These are phyloP conservation scores for Sclerotinia glacialis DNA, from an alignment of 2,329 filamentous ascomycete genomes.

Conservation along the genomic window DNA sequence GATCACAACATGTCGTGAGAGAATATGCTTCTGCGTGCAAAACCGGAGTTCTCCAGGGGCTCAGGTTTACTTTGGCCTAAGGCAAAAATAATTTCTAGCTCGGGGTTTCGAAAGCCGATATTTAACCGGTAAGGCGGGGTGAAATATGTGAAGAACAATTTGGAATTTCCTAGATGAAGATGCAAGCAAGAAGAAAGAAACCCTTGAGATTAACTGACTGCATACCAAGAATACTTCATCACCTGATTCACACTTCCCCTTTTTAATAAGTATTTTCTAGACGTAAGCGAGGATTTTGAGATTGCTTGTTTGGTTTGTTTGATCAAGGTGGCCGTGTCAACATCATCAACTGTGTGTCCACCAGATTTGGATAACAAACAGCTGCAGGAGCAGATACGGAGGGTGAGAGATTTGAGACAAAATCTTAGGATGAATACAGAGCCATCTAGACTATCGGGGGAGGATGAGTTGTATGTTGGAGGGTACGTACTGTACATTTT, in stretches of 20 bases:
- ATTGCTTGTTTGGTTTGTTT: conserved; percentile 7
- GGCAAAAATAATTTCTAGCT: neutral
- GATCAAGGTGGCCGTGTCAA: conserved; percentile 6
- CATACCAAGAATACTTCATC: conserved; percentile 8
- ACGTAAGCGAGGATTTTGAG: neutral
- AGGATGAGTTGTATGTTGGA: conserved; percentile 72
- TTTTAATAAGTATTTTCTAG: neutral
- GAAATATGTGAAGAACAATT: neutral
- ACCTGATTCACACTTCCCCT: conserved; percentile 10
- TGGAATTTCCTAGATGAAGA: conserved; percentile 5
- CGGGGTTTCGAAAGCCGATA: neutral
- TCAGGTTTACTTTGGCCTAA: neutral
- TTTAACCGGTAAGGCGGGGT: conserved; percentile 14
- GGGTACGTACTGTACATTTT: conserved; percentile 56
- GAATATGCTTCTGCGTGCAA: conserved; percentile 2
- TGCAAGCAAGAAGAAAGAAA: neutral
- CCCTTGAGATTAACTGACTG: conserved; percentile 11
- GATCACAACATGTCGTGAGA: neutral
- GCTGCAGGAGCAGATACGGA: conserved; percentile 10
- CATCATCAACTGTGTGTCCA: neutral
- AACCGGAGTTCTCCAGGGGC: neutral
- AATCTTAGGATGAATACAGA: conserved; percentile 43
- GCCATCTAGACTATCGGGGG: conserved; percentile 65
- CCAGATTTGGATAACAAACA: neutral
- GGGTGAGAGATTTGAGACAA: conserved; percentile 5